phyloP scores from a whole-genome alignment of 2,329 filamentous ascomycete genomes.

The Fusarium keratoplasticum region DNA sequence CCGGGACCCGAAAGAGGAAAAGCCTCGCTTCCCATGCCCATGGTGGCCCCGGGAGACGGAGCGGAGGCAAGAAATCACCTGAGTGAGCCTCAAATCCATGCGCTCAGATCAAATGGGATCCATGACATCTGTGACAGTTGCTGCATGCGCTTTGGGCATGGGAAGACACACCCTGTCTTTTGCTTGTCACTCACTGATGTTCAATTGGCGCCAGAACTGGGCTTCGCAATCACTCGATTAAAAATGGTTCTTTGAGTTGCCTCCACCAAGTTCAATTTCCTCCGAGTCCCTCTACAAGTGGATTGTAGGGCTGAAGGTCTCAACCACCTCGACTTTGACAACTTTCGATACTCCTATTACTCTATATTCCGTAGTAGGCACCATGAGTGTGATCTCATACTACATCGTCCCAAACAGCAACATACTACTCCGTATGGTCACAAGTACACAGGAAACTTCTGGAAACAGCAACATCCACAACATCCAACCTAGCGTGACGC shows the following conservation, averaged over 20 bases:
- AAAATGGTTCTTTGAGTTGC: not conserved
- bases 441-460: not conserved
- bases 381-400: not conserved
- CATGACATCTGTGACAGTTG: not conserved
- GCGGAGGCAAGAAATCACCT: constrained; percentile 15
- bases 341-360: not conserved
- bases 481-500: not conserved
- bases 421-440: not conserved
- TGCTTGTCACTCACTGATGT: not conserved
- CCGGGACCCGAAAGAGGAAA: constrained; percentile 9
- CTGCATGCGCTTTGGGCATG: not conserved
- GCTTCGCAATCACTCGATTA: not conserved
- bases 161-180: not conserved
- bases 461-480: not conserved
- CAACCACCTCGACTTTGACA: not conserved
- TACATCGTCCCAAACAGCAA: not conserved
- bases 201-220: not conserved
- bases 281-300: constrained; percentile 4
- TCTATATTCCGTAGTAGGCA: not conserved
- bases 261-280: not conserved
- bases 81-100: constrained; percentile 27
- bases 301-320: constrained; percentile 33
- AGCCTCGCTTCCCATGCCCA: not conserved
- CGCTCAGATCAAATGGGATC: constrained; percentile 1
- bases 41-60: constrained; percentile 8